Percentiles rank a stretch among this genome's conserved stretches.
phyloP scores from a whole-genome alignment of 2,329 filamentous ascomycete species.

The Zasmidium citrigriseum region DNA sequence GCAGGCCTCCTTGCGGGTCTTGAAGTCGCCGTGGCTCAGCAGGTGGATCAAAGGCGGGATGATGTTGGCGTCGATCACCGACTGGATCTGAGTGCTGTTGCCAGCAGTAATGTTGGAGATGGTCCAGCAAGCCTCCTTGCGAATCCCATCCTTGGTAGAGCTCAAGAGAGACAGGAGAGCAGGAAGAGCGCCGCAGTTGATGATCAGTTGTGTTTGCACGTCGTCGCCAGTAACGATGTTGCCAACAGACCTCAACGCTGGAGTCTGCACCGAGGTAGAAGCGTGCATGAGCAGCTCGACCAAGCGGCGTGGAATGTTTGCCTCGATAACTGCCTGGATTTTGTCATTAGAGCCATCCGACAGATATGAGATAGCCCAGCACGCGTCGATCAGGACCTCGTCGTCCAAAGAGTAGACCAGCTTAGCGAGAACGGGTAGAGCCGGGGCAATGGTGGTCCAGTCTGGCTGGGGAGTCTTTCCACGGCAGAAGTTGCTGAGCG shows the following conservation, averaged over 20 bases:
- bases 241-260: conserved; percentile 91
- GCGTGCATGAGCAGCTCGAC: conserved; percentile 98
- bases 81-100: conserved; percentile 96
- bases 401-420: conserved; percentile 98
- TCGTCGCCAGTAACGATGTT: conserved; percentile 99
- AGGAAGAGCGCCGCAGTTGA: conserved; percentile 92
- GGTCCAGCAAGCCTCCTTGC: conserved; percentile 99
- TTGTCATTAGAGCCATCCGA: conserved; percentile 98
- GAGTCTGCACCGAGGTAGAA: conserved; percentile 96
- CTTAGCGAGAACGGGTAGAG: conserved; percentile 92
- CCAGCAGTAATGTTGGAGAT: conserved; percentile 99
- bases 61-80: conserved; percentile 94
- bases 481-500: conserved; percentile 98
- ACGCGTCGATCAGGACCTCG: conserved; percentile 96
- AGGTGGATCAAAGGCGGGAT: conserved; percentile 95
- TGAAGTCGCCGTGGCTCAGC: conserved; percentile 93
- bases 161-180: conserved; percentile 91
- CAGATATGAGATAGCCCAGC: conserved; percentile 98
- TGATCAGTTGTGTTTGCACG: conserved; percentile 98
- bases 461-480: conserved; percentile 99
- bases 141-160: conserved; percentile 97
- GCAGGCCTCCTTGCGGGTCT: conserved; percentile 98
- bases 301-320: conserved; percentile 90
- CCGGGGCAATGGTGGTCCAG: conserved; percentile 93
- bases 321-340: conserved; percentile 98